Evolutionary conservation across 192 early-diverging fungal genomes (phyloP), one percentile per base, ranked within the genome.

Genomic region (Dissophora ornata): DNA sequence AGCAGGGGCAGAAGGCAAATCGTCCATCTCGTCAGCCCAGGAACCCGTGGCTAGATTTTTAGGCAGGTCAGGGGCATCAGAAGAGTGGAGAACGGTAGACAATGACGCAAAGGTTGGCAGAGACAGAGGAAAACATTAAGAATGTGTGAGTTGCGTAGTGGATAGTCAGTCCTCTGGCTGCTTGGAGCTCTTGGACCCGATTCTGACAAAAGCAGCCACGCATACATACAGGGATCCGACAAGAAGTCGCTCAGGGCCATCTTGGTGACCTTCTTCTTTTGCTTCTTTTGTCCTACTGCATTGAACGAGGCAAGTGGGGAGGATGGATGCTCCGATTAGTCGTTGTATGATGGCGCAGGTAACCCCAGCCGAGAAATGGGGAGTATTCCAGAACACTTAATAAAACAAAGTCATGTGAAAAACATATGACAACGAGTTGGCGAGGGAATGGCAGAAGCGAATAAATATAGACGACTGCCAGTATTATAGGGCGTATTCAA

Each of bases 11-110:
- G 91, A 88, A 36, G 96, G 97, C 65, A 96, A 87, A 79, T 89
- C 92, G 21, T 87, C 80, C 64, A 95, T 89, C 75, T 98, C 95
- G 87, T 98, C 97, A 64, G 97, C 96, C 95, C 96, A 97, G 34
- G 92, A 90, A 19, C 87, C 84, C 48, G 79, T 84, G 62, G 81
- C 86, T 89, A 74, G 19, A 32, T 41, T 38, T n/a, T n/a, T 4
- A 16, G 4, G 4, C 16, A 66, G 6, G 19, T 52, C 12, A 38
- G 12, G 36, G 41, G 21, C 16, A 36, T 45, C 26, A 22, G 16
- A 29, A 62, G 25, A 29, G 13, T 38, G 41, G 10, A 32, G 6
- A 53, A 19, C 1, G 18, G 28, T 32, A 45, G 44, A 45, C 9
- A 4, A 45, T n/a, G 22, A 32, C 29, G 22, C 8, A 11, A 21